Conservation (phyloP, 2,329 filamentous ascomycete genomes). For the Bipolaris sorokiniana region DNA sequence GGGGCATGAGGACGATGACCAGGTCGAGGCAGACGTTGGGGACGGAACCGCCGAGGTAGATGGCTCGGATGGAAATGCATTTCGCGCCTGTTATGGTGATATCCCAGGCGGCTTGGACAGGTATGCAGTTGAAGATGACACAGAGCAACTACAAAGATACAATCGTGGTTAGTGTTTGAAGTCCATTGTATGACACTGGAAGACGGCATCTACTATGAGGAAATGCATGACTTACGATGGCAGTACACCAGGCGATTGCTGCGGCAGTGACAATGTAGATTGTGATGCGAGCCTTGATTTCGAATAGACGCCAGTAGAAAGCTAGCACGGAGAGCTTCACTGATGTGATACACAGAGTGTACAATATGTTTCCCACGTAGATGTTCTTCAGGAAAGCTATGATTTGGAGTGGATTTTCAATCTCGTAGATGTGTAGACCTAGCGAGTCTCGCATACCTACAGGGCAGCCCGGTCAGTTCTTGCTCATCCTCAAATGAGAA, state of each 20-base stretch:
- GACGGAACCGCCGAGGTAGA: constrained; percentile 33
- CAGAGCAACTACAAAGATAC: constrained; percentile 18
- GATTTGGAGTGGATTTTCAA: constrained; percentile 14
- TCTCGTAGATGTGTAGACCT: constrained; percentile 19
- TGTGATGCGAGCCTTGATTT: constrained; percentile 19
- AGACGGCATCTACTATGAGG: not conserved
- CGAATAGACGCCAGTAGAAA: constrained; percentile 37
- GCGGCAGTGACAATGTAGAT: constrained; percentile 19
- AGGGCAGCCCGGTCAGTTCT: not conserved
- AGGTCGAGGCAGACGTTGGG: constrained; percentile 35
- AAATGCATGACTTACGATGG: constrained; percentile 17
- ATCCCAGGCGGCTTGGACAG: constrained; percentile 30
- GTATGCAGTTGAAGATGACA: constrained; percentile 29
- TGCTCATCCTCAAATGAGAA: not conserved
- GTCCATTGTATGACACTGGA: not conserved
- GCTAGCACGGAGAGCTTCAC: constrained; percentile 35
- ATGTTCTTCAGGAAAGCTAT: constrained; percentile 25
- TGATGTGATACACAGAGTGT: constrained; percentile 20
- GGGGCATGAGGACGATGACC: constrained; percentile 30
- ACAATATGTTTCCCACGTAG: constrained; percentile 29
- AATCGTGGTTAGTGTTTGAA: not conserved
- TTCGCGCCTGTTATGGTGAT: constrained; percentile 25
- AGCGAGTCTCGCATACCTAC: constrained; percentile 26
- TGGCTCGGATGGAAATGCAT: constrained; percentile 24
- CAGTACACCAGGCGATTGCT: constrained; percentile 26